Base-by-base conservation (phyloP, 2,329 filamentous ascomycete species). In the Celoporthe dispersa region DNA sequence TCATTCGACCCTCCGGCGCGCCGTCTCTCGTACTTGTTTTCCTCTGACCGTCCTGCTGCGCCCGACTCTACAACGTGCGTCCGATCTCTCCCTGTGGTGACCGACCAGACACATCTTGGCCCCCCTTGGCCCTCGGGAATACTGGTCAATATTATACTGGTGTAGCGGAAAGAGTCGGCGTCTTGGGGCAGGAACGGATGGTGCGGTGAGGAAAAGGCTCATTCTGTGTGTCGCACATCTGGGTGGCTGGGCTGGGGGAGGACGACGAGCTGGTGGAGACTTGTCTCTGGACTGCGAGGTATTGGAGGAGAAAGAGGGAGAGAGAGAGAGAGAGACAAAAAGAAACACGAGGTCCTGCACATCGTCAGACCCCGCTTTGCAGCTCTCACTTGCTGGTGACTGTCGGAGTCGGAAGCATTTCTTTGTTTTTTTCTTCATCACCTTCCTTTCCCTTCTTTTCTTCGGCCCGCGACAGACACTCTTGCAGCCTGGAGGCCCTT, bases 301-400 rank as follows among this genome's bases (percentile, higher is more conserved):
- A n/a, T 39, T 61, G 60, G 62, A 53, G 57, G 66, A 59, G 65
- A 44, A 71, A 65, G 57, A 22, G 16, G 41, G 16, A 44, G 41
- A 44, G 7, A 12, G 5, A 22, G 16, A 44, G 19, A 19, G 3
- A 44, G 3, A 41, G 9, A 19, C n/a, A 63, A 70, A 62, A 64
- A 6, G 1, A n/a, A n/a, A 48, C 41, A 48, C n/a, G 44, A 59
- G 65, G 68, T 68, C 65, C 31, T 70, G 70, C 65, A 55, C 55
- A 65, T 71, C 41, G 51, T 48, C 62, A 68, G 65, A 63, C 59
- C 35, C 65, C 39, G 44, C 64, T 66, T 57, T 68, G 64, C 55
- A 68, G 68, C 70, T 60, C 66, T 51, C n/a, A 51, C 44, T 67
- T 62, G 68, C 64, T 55, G 33, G 64, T 71, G 68, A 63, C 57